Base-by-base conservation (phyloP, 768 basidiomycete species). In the Paxillus rubicundulus region DNA sequence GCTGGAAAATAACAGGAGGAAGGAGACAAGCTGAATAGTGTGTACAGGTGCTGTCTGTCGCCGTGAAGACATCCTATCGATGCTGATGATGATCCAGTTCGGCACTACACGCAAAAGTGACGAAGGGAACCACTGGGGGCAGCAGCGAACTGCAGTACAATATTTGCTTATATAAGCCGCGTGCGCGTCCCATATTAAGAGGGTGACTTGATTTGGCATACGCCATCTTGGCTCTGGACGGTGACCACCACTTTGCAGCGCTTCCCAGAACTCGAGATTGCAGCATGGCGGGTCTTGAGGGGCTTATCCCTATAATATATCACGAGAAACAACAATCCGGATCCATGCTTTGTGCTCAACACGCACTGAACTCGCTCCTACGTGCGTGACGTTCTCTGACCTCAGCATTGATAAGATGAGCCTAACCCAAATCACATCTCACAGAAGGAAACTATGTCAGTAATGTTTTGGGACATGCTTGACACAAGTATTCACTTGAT, bases 341-440 rank as follows among this genome's bases (percentile, higher is more conserved):
- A 20, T 90, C 89, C 2, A 88, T 88, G 81, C 79, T 92, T 28
- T 93, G 91, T 65, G 91, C 90, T 12, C 90, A 92, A 63, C 89
- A 93, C 70, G 89, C 91, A 8, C 75, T 93, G 30, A 93, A 92
- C 65, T 81, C 81, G 16, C 74, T 93, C 17, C 75, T 92, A 28
- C 90, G 90, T 92, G 60, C 41, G 63, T 64, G 40, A 46, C 53
- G 47, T 27, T 36, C 50, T 48, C 38, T 47, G 77, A 77, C 77
- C 33, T 20, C 28, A 37, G 10, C 59, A 74, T 72, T 53, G 73
- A 75, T 66, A 77, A 75, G 70, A 74, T 76, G 52, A 59, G 74
- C 60, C 12, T 54, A 28, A 55, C 52, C 8, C 24, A 12, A 24
- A 41, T 54, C 34, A 20, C 49, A 12, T 17, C 46, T 49, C 51